Conservation (phyloP, 2,329 filamentous ascomycete species). For the Colletotrichum costaricense region DNA sequence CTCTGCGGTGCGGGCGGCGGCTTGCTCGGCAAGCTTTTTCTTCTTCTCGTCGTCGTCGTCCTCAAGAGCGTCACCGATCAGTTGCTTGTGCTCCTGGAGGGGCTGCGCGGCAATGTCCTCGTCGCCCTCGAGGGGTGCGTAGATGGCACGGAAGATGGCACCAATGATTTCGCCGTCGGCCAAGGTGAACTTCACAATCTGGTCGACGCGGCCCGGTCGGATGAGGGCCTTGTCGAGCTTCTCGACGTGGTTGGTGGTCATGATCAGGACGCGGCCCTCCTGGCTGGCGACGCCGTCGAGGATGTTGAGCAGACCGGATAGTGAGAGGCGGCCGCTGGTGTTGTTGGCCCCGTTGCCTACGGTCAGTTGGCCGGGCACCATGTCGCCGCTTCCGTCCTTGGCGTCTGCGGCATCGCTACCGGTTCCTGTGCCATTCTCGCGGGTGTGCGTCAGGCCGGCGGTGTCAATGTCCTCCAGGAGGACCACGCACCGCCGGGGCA, state of each 20-base stretch:
- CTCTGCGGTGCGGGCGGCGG: slow-evolving; percentile 46
- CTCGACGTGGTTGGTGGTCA: slow-evolving; percentile 74
- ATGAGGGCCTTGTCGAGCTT: slow-evolving; percentile 72
- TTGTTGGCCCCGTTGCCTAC: slow-evolving; percentile 42
- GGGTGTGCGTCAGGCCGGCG: slow-evolving; percentile 74
- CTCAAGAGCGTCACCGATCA: not conserved
- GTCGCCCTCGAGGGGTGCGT: slow-evolving; percentile 63
- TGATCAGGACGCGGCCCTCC: slow-evolving; percentile 72
- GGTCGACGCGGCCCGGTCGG: slow-evolving; percentile 71
- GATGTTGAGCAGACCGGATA: slow-evolving; percentile 83
- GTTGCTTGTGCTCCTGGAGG: not conserved
- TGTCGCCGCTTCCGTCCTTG: slow-evolving; percentile 40
- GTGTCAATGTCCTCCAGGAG: slow-evolving; percentile 83
- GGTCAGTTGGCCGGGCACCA: slow-evolving; percentile 48
- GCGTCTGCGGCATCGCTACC: slow-evolving; percentile 18
- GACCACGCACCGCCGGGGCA: slow-evolving; percentile 78
- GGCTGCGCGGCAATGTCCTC: slow-evolving; percentile 13
- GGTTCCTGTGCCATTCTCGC: slow-evolving; percentile 46
- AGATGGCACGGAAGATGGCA: slow-evolving; percentile 69
- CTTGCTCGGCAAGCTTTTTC: slow-evolving; percentile 42
- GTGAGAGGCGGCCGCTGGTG: slow-evolving; percentile 61
- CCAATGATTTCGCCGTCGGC: slow-evolving; percentile 64
- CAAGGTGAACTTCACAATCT: slow-evolving; percentile 66
- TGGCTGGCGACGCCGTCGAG: slow-evolving; percentile 79
- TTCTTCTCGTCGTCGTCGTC: slow-evolving; percentile 38